A percentile compares a stretch with the other conserved stretches of the same genome.
Conservation (phyloP, 2,329 filamentous ascomycete species). For the Aspergillus pseudonomiae region DNA sequence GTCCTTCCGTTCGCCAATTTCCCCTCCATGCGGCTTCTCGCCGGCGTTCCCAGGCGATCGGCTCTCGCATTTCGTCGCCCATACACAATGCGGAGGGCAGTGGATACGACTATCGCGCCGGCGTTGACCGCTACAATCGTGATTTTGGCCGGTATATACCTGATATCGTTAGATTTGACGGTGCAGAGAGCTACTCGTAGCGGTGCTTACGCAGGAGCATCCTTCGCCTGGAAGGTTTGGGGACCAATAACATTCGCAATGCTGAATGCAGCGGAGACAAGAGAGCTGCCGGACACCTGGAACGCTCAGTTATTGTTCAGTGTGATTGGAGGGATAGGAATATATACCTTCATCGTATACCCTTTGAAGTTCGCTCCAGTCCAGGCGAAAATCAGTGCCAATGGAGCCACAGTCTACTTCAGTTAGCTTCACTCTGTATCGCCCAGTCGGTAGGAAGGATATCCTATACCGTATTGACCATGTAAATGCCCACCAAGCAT, state of each 20-base stretch:
- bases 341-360: conserved; percentile 44
- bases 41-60: conserved; percentile 23
- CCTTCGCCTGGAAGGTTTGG: conserved; percentile 48
- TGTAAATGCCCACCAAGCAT: conserved; percentile 47
- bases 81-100: conserved; percentile 29
- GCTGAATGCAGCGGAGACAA: conserved; percentile 48
- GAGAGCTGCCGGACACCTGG: conserved; percentile 49
- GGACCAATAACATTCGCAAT: conserved; percentile 40
- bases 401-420: conserved; percentile 40
- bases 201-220: conserved; percentile 42
- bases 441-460: conserved; percentile 18
- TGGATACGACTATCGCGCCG: conserved; percentile 30
- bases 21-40: conserved; percentile 25
- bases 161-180: conserved; percentile 17
- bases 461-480: conserved; percentile 32
- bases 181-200: background rate
- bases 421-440: conserved; percentile 12
- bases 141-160: conserved; percentile 39
- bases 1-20: conserved; percentile 19
- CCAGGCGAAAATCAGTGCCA: conserved; percentile 48
- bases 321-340: background rate
- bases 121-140: conserved; percentile 41
- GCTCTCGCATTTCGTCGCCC: conserved; percentile 29
- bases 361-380: conserved; percentile 52
- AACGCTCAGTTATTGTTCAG: conserved; percentile 16